These are phyloP conservation scores for Rhytidhysteron rufulum DNA, from an alignment of 2,329 filamentous ascomycete genomes.

Conservation along the genomic window DNA sequence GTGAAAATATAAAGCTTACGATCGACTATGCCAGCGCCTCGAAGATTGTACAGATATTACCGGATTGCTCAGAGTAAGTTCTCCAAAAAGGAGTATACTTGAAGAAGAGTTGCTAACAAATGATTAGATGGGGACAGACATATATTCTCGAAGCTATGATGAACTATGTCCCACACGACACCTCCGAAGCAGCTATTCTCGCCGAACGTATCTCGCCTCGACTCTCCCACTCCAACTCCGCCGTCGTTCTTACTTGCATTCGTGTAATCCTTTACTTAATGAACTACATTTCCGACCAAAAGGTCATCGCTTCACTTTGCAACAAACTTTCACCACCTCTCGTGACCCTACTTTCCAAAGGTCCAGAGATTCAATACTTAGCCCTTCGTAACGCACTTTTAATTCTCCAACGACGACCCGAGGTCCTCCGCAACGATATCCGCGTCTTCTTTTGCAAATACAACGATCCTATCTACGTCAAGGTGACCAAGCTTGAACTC, in stretches of 20 bases:
- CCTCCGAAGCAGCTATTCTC: conserved; percentile 78
- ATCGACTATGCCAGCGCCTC: conserved; percentile 97
- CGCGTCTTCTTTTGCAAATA: conserved; percentile 99
- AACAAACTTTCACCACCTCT: conserved; percentile 92
- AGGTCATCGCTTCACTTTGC: conserved; percentile 80
- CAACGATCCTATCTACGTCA: conserved; percentile 99
- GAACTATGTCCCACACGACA: conserved; percentile 94
- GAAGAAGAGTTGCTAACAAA: conserved; percentile 7
- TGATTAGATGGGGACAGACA: conserved; percentile 86
- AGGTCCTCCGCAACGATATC: conserved; percentile 93
- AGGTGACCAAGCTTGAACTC: conserved; percentile 95
- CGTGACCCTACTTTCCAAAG: conserved; percentile 91
- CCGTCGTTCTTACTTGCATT: conserved; percentile 93
- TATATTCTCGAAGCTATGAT: conserved; percentile 97
- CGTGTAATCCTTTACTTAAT: conserved; percentile 95
- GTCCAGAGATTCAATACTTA: conserved; percentile 96
- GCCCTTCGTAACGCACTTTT: conserved; percentile 89
- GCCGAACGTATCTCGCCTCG: conserved; percentile 94
- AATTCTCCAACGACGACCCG: conserved; percentile 87
- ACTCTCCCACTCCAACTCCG: conserved; percentile 92
- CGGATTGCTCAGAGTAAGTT: conserved; percentile 92
- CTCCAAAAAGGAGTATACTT: conserved; percentile 7
- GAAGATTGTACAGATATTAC: conserved; percentile 93
- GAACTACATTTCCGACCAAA: conserved; percentile 96
- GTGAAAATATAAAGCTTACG: conserved; percentile 94